Evolutionary conservation across 2,329 filamentous ascomycete genomes (phyloP).

Genomic region (Alternaria brassicicola): DNA sequence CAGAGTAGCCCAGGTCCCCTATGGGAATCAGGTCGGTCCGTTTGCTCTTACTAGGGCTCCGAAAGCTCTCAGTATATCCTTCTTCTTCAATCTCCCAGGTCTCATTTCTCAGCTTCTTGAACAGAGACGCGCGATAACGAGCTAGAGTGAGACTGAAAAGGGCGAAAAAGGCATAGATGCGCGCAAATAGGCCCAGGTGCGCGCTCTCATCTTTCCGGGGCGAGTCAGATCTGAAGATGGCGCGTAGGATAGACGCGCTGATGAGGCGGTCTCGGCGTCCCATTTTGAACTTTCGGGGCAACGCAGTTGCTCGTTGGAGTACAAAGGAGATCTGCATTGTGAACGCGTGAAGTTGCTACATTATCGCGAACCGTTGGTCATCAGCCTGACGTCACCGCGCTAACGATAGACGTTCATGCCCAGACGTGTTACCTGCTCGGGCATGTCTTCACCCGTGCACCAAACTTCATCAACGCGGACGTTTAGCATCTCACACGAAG

Average conservation of each 20-base stretch:
- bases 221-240: constrained; percentile 39
- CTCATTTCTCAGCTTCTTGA: constrained; percentile 58
- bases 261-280: constrained; percentile 45
- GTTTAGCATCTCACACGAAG: not conserved
- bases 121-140: constrained; percentile 56
- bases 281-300: constrained; percentile 31
- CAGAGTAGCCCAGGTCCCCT: constrained; percentile 75
- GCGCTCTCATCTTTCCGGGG: constrained; percentile 26
- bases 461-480: not conserved
- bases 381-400: constrained; percentile 17
- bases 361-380: not conserved
- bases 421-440: not conserved
- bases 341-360: constrained; percentile 1
- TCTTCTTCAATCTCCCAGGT: constrained; percentile 62
- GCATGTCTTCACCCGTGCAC: not conserved
- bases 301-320: not conserved
- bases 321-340: not conserved
- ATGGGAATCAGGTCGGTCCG: constrained; percentile 59
- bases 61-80: constrained; percentile 62
- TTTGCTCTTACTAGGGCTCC: constrained; percentile 48
- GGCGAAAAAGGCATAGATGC: constrained; percentile 61
- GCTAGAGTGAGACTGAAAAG: constrained; percentile 58
- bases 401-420: not conserved
- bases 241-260: constrained; percentile 46
- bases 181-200: constrained; percentile 46